A percentile compares a stretch with the other conserved stretches of the same genome.
These are phyloP conservation scores for Termitomyces sp. DNA, from an alignment of 768 basidiomycete genomes.

Conservation along the genomic window DNA sequence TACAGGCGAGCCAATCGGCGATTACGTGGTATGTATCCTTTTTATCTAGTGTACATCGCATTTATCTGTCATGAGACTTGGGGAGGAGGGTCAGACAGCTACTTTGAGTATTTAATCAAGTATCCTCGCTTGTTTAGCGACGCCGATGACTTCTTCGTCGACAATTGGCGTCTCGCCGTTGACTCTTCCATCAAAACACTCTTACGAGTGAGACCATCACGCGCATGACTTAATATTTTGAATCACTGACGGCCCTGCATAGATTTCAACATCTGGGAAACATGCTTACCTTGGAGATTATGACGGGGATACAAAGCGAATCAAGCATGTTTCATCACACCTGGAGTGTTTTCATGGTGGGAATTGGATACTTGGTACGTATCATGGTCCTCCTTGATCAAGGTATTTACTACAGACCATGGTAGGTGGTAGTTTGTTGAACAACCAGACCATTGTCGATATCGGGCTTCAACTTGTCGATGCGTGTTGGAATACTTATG, in stretches of 20 bases:
- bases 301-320: conserved; percentile 27
- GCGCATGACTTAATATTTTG: background rate
- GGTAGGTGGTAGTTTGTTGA: conserved; percentile 57
- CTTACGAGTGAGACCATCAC: conserved; percentile 35
- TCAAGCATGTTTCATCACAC: conserved; percentile 66
- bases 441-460: conserved; percentile 66
- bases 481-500: conserved; percentile 78
- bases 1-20: conserved; percentile 37
- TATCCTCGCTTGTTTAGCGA: conserved; percentile 66
- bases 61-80: conserved; percentile 30
- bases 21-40: conserved; percentile 38
- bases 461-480: conserved; percentile 60
- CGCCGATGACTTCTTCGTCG: conserved; percentile 47
- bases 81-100: conserved; percentile 73
- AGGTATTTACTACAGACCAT: conserved; percentile 37
- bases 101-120: conserved; percentile 76
- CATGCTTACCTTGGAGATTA: conserved; percentile 63
- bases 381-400: conserved; percentile 28
- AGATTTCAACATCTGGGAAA: conserved; percentile 63
- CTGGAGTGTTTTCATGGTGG: conserved; percentile 72
- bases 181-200: conserved; percentile 66
- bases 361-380: conserved; percentile 64
- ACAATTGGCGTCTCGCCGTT: conserved; percentile 65
- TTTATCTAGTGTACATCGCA: conserved; percentile 3
- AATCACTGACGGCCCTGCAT: background rate